Conservation (phyloP, 495 filamentous ascomycete genomes). For the Aspergillus coremiiformis region DNA sequence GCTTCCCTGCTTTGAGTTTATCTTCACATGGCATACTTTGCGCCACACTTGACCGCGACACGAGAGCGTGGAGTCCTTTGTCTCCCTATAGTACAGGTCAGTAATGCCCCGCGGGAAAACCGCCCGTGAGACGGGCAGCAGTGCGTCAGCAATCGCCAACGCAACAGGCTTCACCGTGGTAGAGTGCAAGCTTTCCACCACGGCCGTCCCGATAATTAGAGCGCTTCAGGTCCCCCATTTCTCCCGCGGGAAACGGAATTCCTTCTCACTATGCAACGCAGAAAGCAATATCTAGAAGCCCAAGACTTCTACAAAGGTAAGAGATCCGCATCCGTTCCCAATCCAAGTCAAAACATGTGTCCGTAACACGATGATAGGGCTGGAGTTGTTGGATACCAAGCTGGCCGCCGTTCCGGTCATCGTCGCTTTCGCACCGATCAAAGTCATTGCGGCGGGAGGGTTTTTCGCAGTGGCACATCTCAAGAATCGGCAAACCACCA, state of each 20-base stretch:
- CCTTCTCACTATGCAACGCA: not conserved
- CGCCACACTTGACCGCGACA: not conserved
- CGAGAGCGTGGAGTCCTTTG: not conserved
- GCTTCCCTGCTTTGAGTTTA: not conserved
- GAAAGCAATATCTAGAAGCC: not conserved
- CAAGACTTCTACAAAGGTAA: not conserved
- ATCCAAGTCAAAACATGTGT: no score
- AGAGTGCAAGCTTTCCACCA: not conserved
- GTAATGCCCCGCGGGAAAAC: not conserved
- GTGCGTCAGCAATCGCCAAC: not conserved
- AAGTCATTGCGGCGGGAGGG: conserved; percentile 21
- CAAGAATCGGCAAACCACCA: conserved; percentile 23
- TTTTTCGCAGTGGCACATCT: conserved; percentile 24
- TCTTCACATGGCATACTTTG: not conserved
- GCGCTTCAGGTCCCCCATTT: not conserved
- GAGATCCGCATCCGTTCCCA: not conserved
- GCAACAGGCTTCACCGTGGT: not conserved
- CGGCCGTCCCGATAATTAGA: not conserved
- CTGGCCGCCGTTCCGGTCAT: conserved; percentile 23
- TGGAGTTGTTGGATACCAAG: conserved; percentile 20
- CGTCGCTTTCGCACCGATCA: conserved; percentile 28
- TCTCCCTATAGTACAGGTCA: not conserved
- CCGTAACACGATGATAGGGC: conserved; percentile 8
- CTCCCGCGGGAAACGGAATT: not conserved
- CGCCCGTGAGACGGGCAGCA: not conserved